A percentile compares a stretch with the other conserved stretches of the same genome.
Conservation (phyloP, 495 filamentous ascomycete species). For the Penicillium samsonianum region DNA sequence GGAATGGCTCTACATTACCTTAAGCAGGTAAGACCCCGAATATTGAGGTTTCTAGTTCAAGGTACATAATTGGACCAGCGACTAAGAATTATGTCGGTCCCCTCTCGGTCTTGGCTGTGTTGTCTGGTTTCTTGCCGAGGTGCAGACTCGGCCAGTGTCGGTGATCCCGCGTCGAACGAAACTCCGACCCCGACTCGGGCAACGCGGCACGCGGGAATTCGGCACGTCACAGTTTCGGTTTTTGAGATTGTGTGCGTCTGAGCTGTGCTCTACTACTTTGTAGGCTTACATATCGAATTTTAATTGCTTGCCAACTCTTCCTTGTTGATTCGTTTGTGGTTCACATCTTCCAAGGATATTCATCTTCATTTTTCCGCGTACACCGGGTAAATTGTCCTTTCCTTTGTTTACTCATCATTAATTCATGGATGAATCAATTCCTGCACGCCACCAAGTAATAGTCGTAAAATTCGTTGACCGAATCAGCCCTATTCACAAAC, state of each 20-base stretch:
- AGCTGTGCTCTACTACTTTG: too few species aligned
- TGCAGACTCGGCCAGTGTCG: conserved; percentile 13
- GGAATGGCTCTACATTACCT: too few species aligned
- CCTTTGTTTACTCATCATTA: not conserved
- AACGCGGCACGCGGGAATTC: conserved; percentile 13
- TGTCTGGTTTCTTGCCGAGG: not conserved
- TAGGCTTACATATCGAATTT: not conserved
- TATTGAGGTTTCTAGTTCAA: not conserved
- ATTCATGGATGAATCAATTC: not conserved
- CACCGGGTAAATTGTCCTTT: conserved; percentile 14
- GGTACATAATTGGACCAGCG: not conserved
- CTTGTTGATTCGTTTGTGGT: not conserved
- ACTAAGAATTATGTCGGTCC: not conserved
- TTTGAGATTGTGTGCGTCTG: not conserved
- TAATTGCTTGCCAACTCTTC: not conserved
- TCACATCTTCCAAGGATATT: not conserved
- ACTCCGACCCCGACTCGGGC: conserved; percentile 1
- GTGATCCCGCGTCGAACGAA: conserved; percentile 18
- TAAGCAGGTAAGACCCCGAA: not conserved
- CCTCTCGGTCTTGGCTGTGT: conserved; percentile 4
- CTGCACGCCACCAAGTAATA: conserved; percentile 1
- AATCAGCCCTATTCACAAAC: conserved; percentile 11
- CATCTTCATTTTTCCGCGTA: too few species aligned
- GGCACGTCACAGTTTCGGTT: conserved; percentile 12
- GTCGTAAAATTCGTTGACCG: not conserved